Base-by-base conservation (phyloP, 106 monocot species). In the Acorus gramineus region DNA sequence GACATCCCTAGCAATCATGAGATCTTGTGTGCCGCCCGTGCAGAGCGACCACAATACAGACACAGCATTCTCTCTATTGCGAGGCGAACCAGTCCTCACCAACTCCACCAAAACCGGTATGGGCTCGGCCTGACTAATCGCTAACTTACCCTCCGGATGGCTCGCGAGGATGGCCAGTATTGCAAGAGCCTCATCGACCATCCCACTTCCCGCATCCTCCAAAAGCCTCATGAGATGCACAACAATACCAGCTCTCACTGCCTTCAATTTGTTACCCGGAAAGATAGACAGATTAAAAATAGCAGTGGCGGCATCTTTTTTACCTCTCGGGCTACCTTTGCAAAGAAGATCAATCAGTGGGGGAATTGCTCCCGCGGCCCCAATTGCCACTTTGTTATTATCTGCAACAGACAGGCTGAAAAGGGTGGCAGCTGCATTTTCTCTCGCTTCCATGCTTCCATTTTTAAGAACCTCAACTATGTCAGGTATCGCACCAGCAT, bases 361-460 rank as follows among this genome's bases (percentile, higher is more conserved):
- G 66, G 89, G 89, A 47, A 89, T 82, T 0, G 89, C 84, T 14
- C 82, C 89, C 2, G 84, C 81, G 13, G 69, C 79, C 6, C 89
- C 89, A 46, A 89, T 89, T 46, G 45, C 59, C 47, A 77, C 68
- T 64, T 86, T 85, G 62, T 83, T 82, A 8, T 52, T 55, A 50
- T 90, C 90, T 2, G 83, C 51, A 13, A 80, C 85, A 3, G 86
- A 86, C 14, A 90, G 56, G 70, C 90, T 90, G 61, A 83, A 90
- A 12, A 90, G 83, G 0, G 86, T 76, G n/a, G 90, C 90, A 4
- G 90, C 90, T 4, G 90, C 90, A 59, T 90, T 90, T 56, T 90
- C 90, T 59, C 83, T 82, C 3, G 90, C 82, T 73, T 86, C 90
- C 90, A 76, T 80, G 57, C 83, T 86, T 8, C 85, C 86, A 28